Base-by-base conservation (phyloP, 352 stramenopile genomes). In the Phytophthora meadii region DNA sequence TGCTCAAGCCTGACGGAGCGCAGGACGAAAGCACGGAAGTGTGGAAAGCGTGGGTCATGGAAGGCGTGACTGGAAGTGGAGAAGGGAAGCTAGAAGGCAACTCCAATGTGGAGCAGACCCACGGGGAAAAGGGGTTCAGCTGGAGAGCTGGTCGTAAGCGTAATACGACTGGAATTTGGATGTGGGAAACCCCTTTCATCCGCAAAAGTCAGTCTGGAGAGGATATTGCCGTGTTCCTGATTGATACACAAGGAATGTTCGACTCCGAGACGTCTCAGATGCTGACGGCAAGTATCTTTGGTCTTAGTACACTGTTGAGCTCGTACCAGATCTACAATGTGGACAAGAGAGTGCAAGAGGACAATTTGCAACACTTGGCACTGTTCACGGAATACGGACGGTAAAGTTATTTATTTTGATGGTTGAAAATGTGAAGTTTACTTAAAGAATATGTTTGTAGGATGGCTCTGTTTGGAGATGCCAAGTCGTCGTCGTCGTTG, bases 221-320 rank as follows among this genome's bases (percentile, higher is more conserved):
- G 65, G 84, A 93, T 49, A 89, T 99, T 42, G 97, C 97, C 1
- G 88, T 99, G 15, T 89, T 99, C 25, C 54, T 99, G 8, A 98
- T 99, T 46, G 98, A 99, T 77, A 99, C 98, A 9, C 98, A 99
- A 77, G 98, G 98, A 41, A 99, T 99, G 95, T 99, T 99, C 79
- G 98, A 99, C 70, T 98, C 98, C 49, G 96, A 99, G 77, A 99
- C 97, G 30, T 98, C 95, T 49, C 98, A 99, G 87, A 97, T 97
- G 70, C 88, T 99, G 46, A 99, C 97, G 22, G 94, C 97, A 4
- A 98, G 90, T 64, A 99, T 99, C 76, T 99, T 99, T 80, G 98
- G 97, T 5, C 76, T 99, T 1, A 98, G 87, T 57, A 99, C 97
- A 36, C 70, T 99, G 39, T 75, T 99, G 37, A 97, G 89, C 45